Evolutionary conservation across 495 filamentous ascomycete species (phyloP), one percentile per base, ranked within the genome.

Genomic region (Neurospora sp.): DNA sequence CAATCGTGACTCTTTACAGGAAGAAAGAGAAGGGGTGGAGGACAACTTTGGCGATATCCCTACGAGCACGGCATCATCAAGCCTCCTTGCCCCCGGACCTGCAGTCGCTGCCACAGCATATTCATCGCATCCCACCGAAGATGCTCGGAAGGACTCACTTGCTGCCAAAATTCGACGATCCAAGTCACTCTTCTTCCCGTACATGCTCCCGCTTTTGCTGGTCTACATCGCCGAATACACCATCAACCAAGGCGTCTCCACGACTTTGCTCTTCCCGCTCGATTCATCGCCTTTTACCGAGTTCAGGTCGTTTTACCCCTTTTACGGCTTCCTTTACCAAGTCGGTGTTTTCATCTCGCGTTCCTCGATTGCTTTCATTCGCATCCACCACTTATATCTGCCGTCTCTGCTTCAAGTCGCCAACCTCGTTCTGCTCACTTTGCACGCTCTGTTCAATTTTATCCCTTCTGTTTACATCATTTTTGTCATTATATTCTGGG

Each of bases 211-310:
- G 0, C 86, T 99, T 11, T 83, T 98, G 48, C 83, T 99, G 35
- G 96, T 99, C 71, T 99, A 97, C 79, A 87, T 97, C 46, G 93
- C 94, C 70, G 96, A 99, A 84, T 98, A 98, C 79, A 94, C 93
- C 73, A 97, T 98, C 81, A 98, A 98, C 82, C 93, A 96, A 82
- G 94, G 93, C 46, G 92, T 99, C 44, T 85, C 92, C 0, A 96
- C 95, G 1, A 97, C 93, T 0, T 85, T 98, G 12, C 88, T 99
- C 41, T 99, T 97, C 80, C 93, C 94, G 0, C 82, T 97, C 11
- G 76, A 85, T 1, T 81, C 85, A 6, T 90, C 90, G 1, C 95
- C 95, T 1, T 97, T 99, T 78, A 80, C 82, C 61, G 86, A 92
- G 76, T 96, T 90, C 82, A 90, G 95, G 22, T 89, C 90, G n/a